Conservation (phyloP, 176 grass and related monocot genomes). For the Alopecurus myosuroides region DNA sequence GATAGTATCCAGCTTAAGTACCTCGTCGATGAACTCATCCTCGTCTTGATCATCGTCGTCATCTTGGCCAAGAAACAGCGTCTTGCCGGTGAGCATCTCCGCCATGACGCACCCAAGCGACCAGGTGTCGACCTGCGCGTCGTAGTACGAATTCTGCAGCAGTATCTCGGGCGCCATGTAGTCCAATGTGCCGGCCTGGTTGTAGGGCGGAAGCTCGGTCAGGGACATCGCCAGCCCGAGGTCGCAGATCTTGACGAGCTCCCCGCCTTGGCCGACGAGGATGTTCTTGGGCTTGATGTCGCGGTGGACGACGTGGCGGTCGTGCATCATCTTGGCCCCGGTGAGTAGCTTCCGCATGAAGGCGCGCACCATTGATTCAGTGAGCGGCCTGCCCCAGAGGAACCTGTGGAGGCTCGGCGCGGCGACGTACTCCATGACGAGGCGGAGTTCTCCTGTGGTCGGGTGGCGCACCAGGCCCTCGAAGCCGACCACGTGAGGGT, state of each 20-base stretch:
- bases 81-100: constrained; percentile 19
- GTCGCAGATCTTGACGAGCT: neutral
- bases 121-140: constrained; percentile 28
- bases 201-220: constrained; percentile 1
- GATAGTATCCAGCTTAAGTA: neutral
- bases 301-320: neutral
- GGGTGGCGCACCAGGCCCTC: neutral
- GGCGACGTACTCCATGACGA: constrained; percentile 28
- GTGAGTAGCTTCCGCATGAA: constrained; percentile 27
- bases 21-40: neutral
- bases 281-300: constrained; percentile 33
- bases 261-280: neutral
- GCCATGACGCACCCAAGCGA: constrained; percentile 45
- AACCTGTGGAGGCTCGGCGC: neutral
- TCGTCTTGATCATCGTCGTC: neutral
- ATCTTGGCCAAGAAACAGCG: constrained; percentile 6
- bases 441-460: neutral
- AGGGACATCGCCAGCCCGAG: neutral
- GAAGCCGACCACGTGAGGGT: constrained; percentile 25
- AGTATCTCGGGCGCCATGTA: constrained; percentile 31
- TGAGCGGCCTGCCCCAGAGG: neutral
- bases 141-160: constrained; percentile 12
- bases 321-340: constrained; percentile 12
- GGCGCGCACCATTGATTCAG: neutral
- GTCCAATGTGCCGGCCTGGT: neutral